Conservation (phyloP, 176 grass and related monocot species). For the Avena eriantha region DNA sequence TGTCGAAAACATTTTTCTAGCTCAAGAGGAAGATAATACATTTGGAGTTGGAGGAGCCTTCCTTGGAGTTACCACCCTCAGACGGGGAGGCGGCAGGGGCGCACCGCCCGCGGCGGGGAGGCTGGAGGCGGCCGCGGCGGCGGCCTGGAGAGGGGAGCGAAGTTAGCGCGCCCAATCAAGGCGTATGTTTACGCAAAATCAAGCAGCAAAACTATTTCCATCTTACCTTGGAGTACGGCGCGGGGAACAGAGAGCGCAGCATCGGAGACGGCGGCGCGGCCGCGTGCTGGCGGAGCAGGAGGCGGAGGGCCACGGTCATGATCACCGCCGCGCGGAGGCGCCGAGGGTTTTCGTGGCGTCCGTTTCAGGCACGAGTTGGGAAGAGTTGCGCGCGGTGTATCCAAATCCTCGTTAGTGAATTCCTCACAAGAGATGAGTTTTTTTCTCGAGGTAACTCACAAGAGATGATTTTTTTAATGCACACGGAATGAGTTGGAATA, state of each 20-base stretch:
- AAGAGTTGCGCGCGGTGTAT: background rate
- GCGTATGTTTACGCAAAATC: background rate
- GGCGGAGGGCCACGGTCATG: constrained; percentile 13
- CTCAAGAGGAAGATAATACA: background rate
- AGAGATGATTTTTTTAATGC: too few relatives aligned
- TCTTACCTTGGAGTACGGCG: constrained; percentile 21
- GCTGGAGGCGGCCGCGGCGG: background rate
- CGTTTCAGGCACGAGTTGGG: background rate
- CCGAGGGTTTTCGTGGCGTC: background rate
- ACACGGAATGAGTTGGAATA: too few relatives aligned
- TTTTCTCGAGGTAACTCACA: too few relatives aligned
- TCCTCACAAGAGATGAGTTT: too few relatives aligned
- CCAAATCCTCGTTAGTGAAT: background rate
- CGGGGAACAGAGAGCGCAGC: background rate
- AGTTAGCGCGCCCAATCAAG: constrained; percentile 9
- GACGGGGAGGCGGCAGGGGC: background rate
- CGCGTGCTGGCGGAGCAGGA: background rate
- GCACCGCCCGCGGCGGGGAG: background rate
- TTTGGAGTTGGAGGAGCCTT: constrained; percentile 27
- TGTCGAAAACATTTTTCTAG: background rate
- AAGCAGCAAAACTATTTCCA: background rate
- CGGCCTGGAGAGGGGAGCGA: constrained; percentile 14
- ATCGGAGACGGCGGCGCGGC: background rate
- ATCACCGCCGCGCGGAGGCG: background rate
- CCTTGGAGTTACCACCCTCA: constrained; percentile 23